Evolutionary conservation across 352 stramenopile genomes (phyloP).

Genomic region (Stramenopiles sp.): DNA sequence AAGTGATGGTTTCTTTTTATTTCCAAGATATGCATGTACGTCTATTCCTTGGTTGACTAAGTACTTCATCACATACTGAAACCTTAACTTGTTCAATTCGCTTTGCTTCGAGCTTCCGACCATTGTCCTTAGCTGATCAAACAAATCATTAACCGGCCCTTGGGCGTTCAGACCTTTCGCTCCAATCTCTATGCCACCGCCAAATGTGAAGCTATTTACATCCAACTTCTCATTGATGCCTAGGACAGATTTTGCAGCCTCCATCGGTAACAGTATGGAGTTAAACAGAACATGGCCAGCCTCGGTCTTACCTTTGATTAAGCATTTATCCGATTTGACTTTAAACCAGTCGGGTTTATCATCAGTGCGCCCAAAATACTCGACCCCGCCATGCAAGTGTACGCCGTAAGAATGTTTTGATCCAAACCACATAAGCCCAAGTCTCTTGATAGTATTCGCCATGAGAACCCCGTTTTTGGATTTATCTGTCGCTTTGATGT

Average conservation of each 20-base stretch:
- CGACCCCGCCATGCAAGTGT: neutral
- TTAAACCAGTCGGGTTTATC: neutral
- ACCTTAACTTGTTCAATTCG: neutral
- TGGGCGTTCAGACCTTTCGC: neutral
- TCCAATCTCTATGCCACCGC: neutral
- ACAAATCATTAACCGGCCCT: neutral
- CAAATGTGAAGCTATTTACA: neutral
- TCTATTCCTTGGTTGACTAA: neutral
- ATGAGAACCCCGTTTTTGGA: neutral
- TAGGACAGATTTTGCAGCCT: neutral
- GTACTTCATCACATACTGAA: neutral
- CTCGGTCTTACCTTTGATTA: neutral
- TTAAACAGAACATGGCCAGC: neutral
- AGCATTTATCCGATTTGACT: neutral
- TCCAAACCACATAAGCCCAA: neutral
- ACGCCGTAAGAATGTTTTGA: neutral
- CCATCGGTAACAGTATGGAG: neutral
- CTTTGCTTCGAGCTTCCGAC: neutral
- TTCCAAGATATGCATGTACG: neutral
- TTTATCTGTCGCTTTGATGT: neutral
- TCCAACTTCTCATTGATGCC: neutral
- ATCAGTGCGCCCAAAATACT: neutral
- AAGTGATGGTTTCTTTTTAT: neutral
- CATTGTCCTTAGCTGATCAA: neutral
- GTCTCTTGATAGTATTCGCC: neutral